These are phyloP conservation scores for Stephanodiscus triporus DNA, from an alignment of 108 stramenopile species.

Conservation along the genomic window DNA sequence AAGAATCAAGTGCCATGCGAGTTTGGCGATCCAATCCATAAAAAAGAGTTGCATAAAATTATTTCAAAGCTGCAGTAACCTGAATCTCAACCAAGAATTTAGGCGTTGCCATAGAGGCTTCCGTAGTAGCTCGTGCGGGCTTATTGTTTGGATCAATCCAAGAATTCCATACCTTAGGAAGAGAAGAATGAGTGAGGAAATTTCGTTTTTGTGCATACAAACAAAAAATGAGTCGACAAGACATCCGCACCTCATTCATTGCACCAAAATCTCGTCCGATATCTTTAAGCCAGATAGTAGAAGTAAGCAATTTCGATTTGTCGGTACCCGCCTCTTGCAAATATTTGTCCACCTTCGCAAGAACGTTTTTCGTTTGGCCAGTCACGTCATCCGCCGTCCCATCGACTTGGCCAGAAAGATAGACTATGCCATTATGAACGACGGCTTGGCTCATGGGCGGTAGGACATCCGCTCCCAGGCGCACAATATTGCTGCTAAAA, in stretches of 20 bases:
- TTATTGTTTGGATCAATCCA: constrained; percentile 63
- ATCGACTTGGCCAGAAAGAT: constrained; percentile 54
- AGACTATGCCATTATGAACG: constrained; percentile 49
- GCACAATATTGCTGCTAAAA: constrained; percentile 18
- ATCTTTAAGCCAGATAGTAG: constrained; percentile 55
- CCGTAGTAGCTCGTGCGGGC: constrained; percentile 56
- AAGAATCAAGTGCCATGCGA: no score
- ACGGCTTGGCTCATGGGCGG: constrained; percentile 41
- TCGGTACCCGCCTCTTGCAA: constrained; percentile 45
- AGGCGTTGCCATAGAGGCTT: constrained; percentile 50
- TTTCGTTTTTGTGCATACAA: no score
- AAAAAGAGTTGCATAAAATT: not conserved
- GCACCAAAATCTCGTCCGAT: constrained; percentile 39
- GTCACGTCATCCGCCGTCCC: constrained; percentile 33
- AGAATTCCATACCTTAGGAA: constrained; percentile 47
- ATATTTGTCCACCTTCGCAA: constrained; percentile 46
- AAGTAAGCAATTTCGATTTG: constrained; percentile 46
- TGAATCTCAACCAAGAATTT: constrained; percentile 59
- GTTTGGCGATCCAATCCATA: not conserved
- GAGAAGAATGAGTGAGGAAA: no score
- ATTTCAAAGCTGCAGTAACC: constrained; percentile 43
- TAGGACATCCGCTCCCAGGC: constrained; percentile 35
- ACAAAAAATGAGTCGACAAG: constrained; percentile 12
- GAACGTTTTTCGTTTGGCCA: constrained; percentile 33
- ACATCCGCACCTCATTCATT: constrained; percentile 62